phyloP scores from a whole-genome alignment of 345 rosid genomes.

The Gossypium herbaceum region DNA sequence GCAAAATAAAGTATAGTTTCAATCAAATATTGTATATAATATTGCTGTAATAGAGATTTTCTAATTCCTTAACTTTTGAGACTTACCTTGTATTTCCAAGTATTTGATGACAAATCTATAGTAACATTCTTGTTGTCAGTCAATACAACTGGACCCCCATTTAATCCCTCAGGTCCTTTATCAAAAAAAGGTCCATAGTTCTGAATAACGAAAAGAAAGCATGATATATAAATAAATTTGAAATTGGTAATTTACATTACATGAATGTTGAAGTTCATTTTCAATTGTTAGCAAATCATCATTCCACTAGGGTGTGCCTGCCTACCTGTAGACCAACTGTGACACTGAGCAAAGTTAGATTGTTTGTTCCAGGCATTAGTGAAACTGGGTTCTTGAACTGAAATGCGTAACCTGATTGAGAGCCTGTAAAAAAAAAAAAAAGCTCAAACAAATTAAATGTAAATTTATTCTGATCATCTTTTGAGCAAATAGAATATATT shows the following conservation, averaged over 20 bases:
- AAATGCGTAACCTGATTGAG: conserved; percentile 36
- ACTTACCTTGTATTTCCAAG: conserved; percentile 24
- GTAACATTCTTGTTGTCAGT: background rate
- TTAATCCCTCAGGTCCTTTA: conserved; percentile 18
- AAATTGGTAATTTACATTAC: no score
- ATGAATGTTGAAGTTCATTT: background rate
- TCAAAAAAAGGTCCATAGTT: conserved; percentile 40
- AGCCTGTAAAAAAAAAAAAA: background rate
- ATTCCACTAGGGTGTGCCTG: background rate
- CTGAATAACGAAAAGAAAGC: conserved; percentile 15
- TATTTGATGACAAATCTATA: conserved; percentile 16
- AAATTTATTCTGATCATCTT: background rate
- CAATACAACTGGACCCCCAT: conserved; percentile 32
- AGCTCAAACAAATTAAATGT: background rate
- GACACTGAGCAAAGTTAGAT: conserved; percentile 47
- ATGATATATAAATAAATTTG: background rate
- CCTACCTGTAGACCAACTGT: conserved; percentile 57
- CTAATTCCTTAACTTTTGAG: background rate
- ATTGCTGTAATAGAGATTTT: background rate
- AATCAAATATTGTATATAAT: background rate
- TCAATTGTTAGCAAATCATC: background rate
- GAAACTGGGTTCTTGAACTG: conserved; percentile 17
- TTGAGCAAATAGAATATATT: background rate
- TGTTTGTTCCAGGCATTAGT: conserved; percentile 40
- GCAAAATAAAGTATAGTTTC: background rate